Evolutionary conservation across 345 rosid genomes (phyloP).

Genomic region (Abelmoschus esculentus): DNA sequence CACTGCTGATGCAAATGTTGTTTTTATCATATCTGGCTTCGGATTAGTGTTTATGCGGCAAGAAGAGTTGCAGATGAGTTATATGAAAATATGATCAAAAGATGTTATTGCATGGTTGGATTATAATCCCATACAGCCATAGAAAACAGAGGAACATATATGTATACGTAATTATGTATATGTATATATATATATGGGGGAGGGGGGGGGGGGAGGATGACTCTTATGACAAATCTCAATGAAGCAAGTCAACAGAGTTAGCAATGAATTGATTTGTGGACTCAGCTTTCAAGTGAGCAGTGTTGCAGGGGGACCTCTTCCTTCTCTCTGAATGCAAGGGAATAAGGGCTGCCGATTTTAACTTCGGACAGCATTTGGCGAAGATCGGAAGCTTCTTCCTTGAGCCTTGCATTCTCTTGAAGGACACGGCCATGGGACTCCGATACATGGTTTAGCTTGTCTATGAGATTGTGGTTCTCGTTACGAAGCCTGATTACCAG

Average conservation of each 20-base stretch:
- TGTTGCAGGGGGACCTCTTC: constrained; percentile 45
- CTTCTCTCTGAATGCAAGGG: constrained; percentile 37
- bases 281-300: background rate
- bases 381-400: constrained; percentile 72
- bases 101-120: constrained; percentile 26
- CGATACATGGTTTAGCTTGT: constrained; percentile 56
- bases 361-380: constrained; percentile 56
- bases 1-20: constrained; percentile 20
- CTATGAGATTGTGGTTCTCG: constrained; percentile 63
- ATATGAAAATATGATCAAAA: constrained; percentile 15
- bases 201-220: background rate
- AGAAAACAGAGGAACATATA: constrained; percentile 16
- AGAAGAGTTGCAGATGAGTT: constrained; percentile 12
- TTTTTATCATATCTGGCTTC: constrained; percentile 19
- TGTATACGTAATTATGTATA: background rate
- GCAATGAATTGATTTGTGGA: too few relatives aligned
- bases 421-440: constrained; percentile 52
- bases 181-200: background rate
- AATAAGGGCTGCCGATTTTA: constrained; percentile 39
- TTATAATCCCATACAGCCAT: constrained; percentile 22
- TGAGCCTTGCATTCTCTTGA: constrained; percentile 70
- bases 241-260: constrained; percentile 28
- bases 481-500: constrained; percentile 66
- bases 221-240: constrained; percentile 17
- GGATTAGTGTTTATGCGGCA: constrained; percentile 28